phyloP scores from a whole-genome alignment of 2,329 filamentous ascomycete species.

The Trichoderma koningiopsis region DNA sequence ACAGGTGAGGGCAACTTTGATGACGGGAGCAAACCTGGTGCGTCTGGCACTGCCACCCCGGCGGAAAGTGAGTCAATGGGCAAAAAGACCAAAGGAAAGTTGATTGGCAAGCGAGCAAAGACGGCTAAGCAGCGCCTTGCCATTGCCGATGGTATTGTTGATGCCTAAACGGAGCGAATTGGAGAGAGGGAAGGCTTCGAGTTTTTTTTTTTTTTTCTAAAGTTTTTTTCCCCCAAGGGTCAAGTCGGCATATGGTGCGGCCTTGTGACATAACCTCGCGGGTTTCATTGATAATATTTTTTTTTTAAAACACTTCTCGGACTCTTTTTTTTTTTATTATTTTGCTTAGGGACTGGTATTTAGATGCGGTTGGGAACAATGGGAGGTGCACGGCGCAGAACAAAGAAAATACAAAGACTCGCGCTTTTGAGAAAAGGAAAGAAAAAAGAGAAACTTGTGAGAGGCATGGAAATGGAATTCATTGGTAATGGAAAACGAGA shows the following conservation, averaged over 20 bases:
- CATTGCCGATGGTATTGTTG: conserved; percentile 62
- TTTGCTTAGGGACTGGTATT: conserved; percentile 5
- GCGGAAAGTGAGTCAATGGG: conserved; percentile 57
- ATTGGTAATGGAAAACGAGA: not conserved
- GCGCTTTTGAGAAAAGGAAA: not conserved
- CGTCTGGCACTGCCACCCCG: conserved; percentile 82
- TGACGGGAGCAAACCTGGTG: conserved; percentile 69
- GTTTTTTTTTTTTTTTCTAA: not conserved
- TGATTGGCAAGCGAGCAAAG: conserved; percentile 58
- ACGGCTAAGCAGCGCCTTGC: conserved; percentile 69
- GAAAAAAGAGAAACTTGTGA: not conserved
- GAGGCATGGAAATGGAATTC: not conserved
- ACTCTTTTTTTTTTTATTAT: not conserved
- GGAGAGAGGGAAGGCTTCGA: not conserved
- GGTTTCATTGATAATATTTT: conserved; percentile 19
- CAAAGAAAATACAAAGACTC: not conserved
- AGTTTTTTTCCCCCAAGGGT: not conserved
- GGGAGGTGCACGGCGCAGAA: conserved; percentile 19
- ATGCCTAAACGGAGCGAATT: conserved; percentile 30
- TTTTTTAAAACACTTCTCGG: not conserved
- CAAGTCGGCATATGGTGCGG: conserved; percentile 2
- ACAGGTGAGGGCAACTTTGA: conserved; percentile 98
- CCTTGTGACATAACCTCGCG: conserved; percentile 2
- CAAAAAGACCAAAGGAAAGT: conserved; percentile 62
- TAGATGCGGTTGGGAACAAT: conserved; percentile 11